A percentile compares a stretch with the other conserved stretches of the same genome.
phyloP scores from a whole-genome alignment of 2,329 filamentous ascomycete species.

The Sphaerulina vaccinii region DNA sequence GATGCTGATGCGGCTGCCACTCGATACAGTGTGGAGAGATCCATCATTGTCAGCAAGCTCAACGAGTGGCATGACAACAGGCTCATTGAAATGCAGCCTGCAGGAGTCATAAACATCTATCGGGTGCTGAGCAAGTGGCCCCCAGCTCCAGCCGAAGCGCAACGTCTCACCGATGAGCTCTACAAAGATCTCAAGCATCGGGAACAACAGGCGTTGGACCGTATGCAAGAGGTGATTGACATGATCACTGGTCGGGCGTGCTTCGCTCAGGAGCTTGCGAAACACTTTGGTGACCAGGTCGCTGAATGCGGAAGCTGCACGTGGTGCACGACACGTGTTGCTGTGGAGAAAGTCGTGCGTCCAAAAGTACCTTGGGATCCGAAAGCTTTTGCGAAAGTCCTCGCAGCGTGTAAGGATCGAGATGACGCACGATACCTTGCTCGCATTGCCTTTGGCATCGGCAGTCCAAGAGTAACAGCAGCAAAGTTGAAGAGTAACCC shows the following conservation, averaged over 20 bases:
- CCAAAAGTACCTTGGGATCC: constrained; percentile 43
- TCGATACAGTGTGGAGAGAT: constrained; percentile 40
- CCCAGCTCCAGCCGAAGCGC: constrained; percentile 42
- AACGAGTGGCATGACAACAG: constrained; percentile 54
- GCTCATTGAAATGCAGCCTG: constrained; percentile 52
- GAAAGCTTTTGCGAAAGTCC: constrained; percentile 44
- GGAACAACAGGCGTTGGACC: constrained; percentile 55
- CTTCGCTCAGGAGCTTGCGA: constrained; percentile 53
- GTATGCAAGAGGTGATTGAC: constrained; percentile 52
- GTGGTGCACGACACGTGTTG: constrained; percentile 41
- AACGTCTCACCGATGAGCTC: constrained; percentile 48
- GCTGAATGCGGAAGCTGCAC: constrained; percentile 55
- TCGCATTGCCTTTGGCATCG: constrained; percentile 61
- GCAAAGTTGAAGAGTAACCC: constrained; percentile 49
- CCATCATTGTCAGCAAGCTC: constrained; percentile 55
- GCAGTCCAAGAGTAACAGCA: constrained; percentile 54
- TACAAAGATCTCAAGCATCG: constrained; percentile 52
- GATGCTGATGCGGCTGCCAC: constrained; percentile 48
- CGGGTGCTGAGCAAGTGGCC: constrained; percentile 51
- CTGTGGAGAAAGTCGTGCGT: constrained; percentile 40
- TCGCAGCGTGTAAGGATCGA: constrained; percentile 47
- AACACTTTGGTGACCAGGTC: constrained; percentile 58
- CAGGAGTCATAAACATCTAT: constrained; percentile 56
- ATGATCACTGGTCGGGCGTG: constrained; percentile 55
- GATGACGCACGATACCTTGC: constrained; percentile 62